These are phyloP conservation scores for Nakazawaea wickerhamii DNA, from an alignment of 805 yeast species.

Conservation along the genomic window DNA sequence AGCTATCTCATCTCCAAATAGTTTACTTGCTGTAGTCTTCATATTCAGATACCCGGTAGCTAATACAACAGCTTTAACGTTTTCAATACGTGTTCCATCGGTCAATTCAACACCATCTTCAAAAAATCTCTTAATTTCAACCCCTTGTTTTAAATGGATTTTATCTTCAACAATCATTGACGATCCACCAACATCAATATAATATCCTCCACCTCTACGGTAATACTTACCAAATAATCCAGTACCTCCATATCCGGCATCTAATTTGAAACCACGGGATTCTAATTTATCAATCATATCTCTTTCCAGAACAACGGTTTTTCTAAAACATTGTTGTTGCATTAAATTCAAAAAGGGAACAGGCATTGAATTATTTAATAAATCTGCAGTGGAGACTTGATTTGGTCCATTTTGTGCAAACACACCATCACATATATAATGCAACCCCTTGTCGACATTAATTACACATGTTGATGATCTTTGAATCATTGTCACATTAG, in stretches of 20 bases:
- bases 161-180: slow-evolving; percentile 33
- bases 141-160: slow-evolving; percentile 32
- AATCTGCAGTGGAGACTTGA: slow-evolving; percentile 33
- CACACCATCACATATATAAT: slow-evolving; percentile 26
- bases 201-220: slow-evolving; percentile 42
- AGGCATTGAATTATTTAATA: slow-evolving; percentile 31
- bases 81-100: slow-evolving; percentile 31
- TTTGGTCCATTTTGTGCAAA: slow-evolving; percentile 32
- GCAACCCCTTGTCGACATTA: slow-evolving; percentile 29
- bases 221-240: slow-evolving; percentile 36
- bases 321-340: slow-evolving; percentile 33
- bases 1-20: slow-evolving; percentile 33
- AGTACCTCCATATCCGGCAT: slow-evolving; percentile 37
- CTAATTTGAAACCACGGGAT: slow-evolving; percentile 34
- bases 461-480: slow-evolving; percentile 41
- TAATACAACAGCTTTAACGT: slow-evolving; percentile 34
- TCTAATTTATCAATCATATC: slow-evolving; percentile 27
- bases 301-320: slow-evolving; percentile 28
- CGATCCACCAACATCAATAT: slow-evolving; percentile 41
- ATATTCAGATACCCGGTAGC: slow-evolving; percentile 41
- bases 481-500: slow-evolving; percentile 37
- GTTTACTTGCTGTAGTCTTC: slow-evolving; percentile 34
- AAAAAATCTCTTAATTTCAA: slow-evolving; percentile 28
- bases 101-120: slow-evolving; percentile 33
- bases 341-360: slow-evolving; percentile 27